Evolutionary conservation across 192 early-diverging fungal genomes (phyloP).

Genomic region (Podila epicladia): DNA sequence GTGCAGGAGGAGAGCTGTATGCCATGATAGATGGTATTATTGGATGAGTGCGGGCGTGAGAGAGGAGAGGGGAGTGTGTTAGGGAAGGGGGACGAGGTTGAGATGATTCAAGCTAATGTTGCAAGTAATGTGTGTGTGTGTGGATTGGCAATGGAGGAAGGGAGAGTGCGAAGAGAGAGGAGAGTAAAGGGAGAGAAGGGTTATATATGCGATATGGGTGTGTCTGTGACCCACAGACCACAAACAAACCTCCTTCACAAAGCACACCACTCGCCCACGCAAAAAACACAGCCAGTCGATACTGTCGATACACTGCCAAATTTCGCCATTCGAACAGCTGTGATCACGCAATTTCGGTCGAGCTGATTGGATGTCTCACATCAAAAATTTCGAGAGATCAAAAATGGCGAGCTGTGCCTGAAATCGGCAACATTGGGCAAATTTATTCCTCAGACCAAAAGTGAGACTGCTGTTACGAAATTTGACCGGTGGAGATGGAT

Average conservation of each 20-base stretch:
- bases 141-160: background rate
- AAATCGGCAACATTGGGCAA: background rate
- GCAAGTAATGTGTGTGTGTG: too few relatives aligned
- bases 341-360: too few relatives aligned
- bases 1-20: background rate
- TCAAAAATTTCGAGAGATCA: too few relatives aligned
- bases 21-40: background rate
- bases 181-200: background rate
- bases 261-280: too few relatives aligned
- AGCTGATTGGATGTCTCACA: too few relatives aligned
- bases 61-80: background rate
- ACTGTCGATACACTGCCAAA: too few relatives aligned
- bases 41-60: too few relatives aligned
- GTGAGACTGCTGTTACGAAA: slow-evolving; percentile 10
- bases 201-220: too few relatives aligned
- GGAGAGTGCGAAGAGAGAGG: background rate
- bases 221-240: too few relatives aligned
- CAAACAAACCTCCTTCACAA: too few relatives aligned
- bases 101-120: background rate
- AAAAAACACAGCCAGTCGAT: too few relatives aligned
- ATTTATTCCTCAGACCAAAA: background rate
- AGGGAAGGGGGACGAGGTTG: background rate
- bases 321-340: too few relatives aligned
- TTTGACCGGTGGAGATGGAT: slow-evolving; percentile 33
- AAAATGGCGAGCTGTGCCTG: background rate